Conservation (phyloP, 345 rosid species). For the Rhodamnia rubescens region DNA sequence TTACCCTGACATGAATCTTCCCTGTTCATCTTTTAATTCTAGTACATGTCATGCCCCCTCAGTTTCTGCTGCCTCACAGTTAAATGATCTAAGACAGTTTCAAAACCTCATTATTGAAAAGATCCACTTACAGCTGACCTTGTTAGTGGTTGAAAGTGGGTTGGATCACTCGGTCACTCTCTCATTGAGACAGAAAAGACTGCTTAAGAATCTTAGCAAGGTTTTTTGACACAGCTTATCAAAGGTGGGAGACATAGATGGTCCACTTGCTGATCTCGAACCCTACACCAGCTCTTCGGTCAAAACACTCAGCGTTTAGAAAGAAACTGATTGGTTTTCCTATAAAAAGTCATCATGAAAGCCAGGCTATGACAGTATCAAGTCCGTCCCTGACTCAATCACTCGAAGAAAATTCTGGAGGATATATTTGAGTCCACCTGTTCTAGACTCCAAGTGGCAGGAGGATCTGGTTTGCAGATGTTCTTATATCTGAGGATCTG, state of each 20-base stretch:
- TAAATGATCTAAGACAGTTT: constrained; percentile 2
- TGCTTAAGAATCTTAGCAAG: constrained; percentile 14
- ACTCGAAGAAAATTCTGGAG: not conserved
- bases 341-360: not conserved
- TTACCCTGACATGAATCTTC: not conserved
- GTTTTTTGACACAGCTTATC: constrained; percentile 10
- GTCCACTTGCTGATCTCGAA: constrained; percentile 35
- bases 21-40: not conserved
- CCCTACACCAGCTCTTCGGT: constrained; percentile 15
- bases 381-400: not conserved
- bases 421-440: not conserved
- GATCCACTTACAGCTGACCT: constrained; percentile 16
- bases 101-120: constrained; percentile 9
- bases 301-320: not conserved
- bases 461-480: not conserved
- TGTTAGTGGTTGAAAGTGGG: constrained; percentile 15
- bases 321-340: not conserved
- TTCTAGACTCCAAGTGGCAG: not conserved
- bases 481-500: not conserved
- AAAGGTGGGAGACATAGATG: constrained; percentile 36
- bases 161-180: constrained; percentile 10
- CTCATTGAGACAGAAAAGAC: constrained; percentile 22
- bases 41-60: not conserved
- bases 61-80: constrained; percentile 1
- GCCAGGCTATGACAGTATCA: not conserved